These are phyloP conservation scores for Dictyostelium brefeldianum DNA, from an alignment of 78 protist genomes.

Conservation along the genomic window DNA sequence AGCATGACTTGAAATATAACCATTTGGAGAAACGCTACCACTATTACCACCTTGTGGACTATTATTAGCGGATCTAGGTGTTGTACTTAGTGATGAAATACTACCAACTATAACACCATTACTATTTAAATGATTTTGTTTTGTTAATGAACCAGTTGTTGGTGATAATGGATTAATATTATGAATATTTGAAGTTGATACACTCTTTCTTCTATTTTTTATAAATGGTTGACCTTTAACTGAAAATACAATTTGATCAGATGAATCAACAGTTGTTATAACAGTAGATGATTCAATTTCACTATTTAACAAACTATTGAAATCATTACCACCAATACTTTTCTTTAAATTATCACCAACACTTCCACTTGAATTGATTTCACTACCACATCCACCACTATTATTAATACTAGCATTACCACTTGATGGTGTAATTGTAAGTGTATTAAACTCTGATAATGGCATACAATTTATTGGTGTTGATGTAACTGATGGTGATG, in stretches of 20 bases:
- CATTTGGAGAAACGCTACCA: slow-evolving; percentile 8
- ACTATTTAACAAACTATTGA: not conserved
- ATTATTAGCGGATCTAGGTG: not conserved
- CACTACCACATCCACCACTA: not conserved
- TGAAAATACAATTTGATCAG: not conserved
- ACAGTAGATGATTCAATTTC: not conserved
- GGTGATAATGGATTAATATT: slow-evolving; percentile 18
- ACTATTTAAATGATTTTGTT: not conserved
- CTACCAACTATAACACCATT: not conserved
- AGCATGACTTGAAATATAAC: not conserved
- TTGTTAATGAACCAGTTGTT: not conserved
- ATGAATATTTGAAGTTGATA: slow-evolving; percentile 42
- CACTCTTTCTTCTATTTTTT: slow-evolving; percentile 57
- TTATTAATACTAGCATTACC: not conserved
- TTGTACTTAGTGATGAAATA: not conserved
- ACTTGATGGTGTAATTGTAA: not conserved
- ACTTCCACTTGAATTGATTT: not conserved
- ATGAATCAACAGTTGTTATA: no score
- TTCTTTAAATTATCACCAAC: not conserved
- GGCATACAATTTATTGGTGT: no score
- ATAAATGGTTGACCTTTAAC: not conserved
- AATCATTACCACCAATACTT: not conserved
- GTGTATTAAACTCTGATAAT: no score
- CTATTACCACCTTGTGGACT: not conserved
- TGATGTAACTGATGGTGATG: not conserved